These are phyloP conservation scores for Psilocybe azurescens DNA, from an alignment of 768 basidiomycete genomes.

Conservation along the genomic window DNA sequence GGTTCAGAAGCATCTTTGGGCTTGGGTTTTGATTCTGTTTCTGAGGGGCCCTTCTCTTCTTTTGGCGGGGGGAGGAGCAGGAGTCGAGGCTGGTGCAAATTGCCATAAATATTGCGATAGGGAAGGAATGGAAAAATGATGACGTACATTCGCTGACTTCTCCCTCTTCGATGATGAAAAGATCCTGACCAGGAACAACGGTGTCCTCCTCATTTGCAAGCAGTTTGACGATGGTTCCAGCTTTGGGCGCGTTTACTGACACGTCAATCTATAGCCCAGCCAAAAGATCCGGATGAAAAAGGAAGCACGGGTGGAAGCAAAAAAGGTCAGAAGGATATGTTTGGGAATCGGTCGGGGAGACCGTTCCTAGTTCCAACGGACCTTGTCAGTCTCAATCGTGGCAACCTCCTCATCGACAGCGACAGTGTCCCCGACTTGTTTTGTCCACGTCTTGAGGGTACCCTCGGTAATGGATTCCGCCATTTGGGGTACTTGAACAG, in stretches of 20 bases:
- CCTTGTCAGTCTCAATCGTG: conserved; percentile 99
- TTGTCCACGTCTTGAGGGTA: conserved; percentile 92
- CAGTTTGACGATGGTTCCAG: conserved; percentile 87
- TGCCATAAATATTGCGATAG: neutral
- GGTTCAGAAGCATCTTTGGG: conserved; percentile 47
- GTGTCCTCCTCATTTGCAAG: conserved; percentile 93
- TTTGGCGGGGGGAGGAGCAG: conserved; percentile 38
- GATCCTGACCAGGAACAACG: conserved; percentile 92
- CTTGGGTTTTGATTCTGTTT: conserved; percentile 17
- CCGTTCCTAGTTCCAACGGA: conserved; percentile 31
- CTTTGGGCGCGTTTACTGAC: conserved; percentile 89
- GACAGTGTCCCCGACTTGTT: conserved; percentile 91
- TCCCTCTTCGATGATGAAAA: conserved; percentile 90
- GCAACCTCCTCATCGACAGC: conserved; percentile 95
- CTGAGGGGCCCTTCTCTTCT: conserved; percentile 32
- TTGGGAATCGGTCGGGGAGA: conserved; percentile 20
- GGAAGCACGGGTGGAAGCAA: conserved; percentile 14
- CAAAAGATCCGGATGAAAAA: neutral
- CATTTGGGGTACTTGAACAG: conserved; percentile 96
- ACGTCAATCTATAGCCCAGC: conserved; percentile 81
- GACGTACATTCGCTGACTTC: conserved; percentile 57
- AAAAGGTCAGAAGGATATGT: conserved; percentile 7
- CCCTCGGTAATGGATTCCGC: conserved; percentile 98
- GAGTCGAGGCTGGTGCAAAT: conserved; percentile 20
- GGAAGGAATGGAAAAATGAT: conserved; percentile 2